Base-by-base conservation (phyloP, 306 rosid genomes). In the Castanea crenata region DNA sequence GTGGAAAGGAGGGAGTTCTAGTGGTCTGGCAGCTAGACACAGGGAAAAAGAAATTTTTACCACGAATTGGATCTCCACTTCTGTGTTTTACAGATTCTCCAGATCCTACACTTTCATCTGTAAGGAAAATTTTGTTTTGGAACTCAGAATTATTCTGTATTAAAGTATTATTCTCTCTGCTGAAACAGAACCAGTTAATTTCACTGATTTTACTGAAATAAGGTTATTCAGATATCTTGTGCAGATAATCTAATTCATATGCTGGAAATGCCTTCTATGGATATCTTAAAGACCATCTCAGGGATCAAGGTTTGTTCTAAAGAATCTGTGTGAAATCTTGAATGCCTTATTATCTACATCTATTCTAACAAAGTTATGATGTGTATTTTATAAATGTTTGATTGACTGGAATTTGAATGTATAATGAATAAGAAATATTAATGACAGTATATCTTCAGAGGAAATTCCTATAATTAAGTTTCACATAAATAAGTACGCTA, bases 1-100 rank as follows among this genome's bases (percentile, higher is more conserved):
- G 99, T 74, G 98, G 99, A 74, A 88, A 80, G 86, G 99, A 95
- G 87, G 99, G 99, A 34, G 99, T 93, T 84, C 92, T 95, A 34
- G 93, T 93, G 76, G 91, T 90, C 82, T 95, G 99, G 99, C 98
- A 91, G 87, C 75, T 95, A 75, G 98, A 91, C 81, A 89, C 98
- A 0, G 95, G 93, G 80, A 95, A 91, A 78, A 91, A 89, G 84
- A 89, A 91, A 65, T 89, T 74, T 73, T 83, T 95, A 82, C 97
- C 98, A 34, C 84, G 94, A 84, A 91, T 95, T 85, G 98, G 97
- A 67, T 93, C 99, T 77, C 98, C 99, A 6, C 93, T 95, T 79
- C 78, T 85, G 80, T 90, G 88, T 88, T 91, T 90, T 65, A 81
- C 86, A 16, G 88, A 86, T 81, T 95, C 97, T 87, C 85, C 92